phyloP scores from a whole-genome alignment of 2,329 filamentous ascomycete species.

The Trichoderma sp. region DNA sequence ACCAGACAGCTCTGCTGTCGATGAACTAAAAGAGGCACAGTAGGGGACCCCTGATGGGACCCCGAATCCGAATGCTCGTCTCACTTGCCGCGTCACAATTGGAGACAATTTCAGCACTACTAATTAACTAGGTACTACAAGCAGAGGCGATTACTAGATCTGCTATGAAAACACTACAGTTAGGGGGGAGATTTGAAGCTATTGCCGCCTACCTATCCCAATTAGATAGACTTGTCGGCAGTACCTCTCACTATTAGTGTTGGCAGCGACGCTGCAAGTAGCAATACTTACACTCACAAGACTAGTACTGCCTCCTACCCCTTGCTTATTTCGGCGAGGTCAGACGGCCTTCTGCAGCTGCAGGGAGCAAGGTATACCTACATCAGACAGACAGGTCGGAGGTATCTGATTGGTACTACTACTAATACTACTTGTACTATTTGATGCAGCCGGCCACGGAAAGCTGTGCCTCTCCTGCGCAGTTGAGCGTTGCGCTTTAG shows the following conservation, averaged over 20 bases:
- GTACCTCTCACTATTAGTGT: not conserved
- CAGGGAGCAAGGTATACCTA: conserved; percentile 11
- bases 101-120: not conserved
- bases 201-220: not conserved
- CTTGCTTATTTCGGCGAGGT: conserved; percentile 25
- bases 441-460: not conserved
- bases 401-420: not conserved
- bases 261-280: not conserved
- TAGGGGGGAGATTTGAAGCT: not conserved
- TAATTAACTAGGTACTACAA: not conserved
- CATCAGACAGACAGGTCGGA: not conserved
- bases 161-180: not conserved
- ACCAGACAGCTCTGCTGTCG: not conserved
- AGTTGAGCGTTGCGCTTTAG: not conserved
- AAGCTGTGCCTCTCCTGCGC: not conserved
- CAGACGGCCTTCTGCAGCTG: conserved; percentile 29
- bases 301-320: conserved; percentile 1
- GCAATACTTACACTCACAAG: conserved; percentile 11
- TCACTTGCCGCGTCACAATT: conserved; percentile 14
- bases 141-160: not conserved
- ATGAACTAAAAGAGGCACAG: not conserved
- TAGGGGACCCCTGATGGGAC: not conserved
- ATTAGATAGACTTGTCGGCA: conserved; percentile 14
- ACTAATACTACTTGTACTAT: not conserved
- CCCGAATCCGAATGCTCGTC: conserved; percentile 6